Conservation (phyloP, 2,329 filamentous ascomycete genomes). For the Epichloe coenophiala region DNA sequence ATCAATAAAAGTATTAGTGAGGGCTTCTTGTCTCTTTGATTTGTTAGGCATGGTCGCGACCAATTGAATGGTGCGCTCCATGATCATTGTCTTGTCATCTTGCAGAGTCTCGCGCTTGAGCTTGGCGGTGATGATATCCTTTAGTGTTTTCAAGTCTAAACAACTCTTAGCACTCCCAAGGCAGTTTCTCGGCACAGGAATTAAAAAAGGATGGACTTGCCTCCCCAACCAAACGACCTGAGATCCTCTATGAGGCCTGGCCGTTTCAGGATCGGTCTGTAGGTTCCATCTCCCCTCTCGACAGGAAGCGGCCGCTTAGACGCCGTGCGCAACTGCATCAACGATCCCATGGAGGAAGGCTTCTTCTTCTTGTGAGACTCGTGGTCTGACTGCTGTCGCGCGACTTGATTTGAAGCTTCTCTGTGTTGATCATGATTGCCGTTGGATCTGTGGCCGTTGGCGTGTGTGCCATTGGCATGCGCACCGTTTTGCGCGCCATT, state of each 20-base stretch:
- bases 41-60: slow-evolving; percentile 49
- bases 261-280: slow-evolving; percentile 32
- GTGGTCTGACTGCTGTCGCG: neutral
- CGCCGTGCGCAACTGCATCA: slow-evolving; percentile 26
- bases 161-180: neutral
- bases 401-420: neutral
- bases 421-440: slow-evolving; percentile 4
- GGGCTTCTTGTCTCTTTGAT: slow-evolving; percentile 45
- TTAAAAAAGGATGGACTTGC: slow-evolving; percentile 15
- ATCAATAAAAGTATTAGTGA: slow-evolving; percentile 56
- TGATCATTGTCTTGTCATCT: slow-evolving; percentile 67
- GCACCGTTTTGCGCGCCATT: slow-evolving; percentile 11
- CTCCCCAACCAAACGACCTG: slow-evolving; percentile 35
- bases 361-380: slow-evolving; percentile 4
- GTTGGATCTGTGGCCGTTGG: slow-evolving; percentile 4
- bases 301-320: slow-evolving; percentile 49
- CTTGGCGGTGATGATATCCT: slow-evolving; percentile 47
- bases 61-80: slow-evolving; percentile 60
- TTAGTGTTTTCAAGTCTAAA: slow-evolving; percentile 47
- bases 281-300: slow-evolving; percentile 50
- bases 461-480: slow-evolving; percentile 9
- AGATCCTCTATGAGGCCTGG: slow-evolving; percentile 43
- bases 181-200: neutral
- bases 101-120: slow-evolving; percentile 46
- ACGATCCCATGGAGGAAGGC: slow-evolving; percentile 8